Evolutionary conservation across 257 asterid genomes (phyloP), one percentile per base, ranked within the genome.

Genomic region (Verbena officinalis): DNA sequence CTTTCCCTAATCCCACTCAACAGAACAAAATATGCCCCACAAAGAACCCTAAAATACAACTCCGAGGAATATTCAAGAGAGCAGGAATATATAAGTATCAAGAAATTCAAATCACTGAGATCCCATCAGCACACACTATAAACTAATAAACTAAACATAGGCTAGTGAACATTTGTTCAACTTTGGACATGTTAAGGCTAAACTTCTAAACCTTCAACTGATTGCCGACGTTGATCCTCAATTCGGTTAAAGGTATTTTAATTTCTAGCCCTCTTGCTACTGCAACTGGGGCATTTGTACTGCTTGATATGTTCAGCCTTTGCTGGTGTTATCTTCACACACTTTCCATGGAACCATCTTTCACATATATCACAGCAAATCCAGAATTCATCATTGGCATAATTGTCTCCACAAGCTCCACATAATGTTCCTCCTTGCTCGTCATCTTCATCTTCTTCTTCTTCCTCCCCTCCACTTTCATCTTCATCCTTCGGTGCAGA

Each of bases 231-330:
- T 43, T 24, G 55, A 31, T 53, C 59, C 66, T 54, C 73, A 51
- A 59, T 17, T 65, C 62, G 70, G 61, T 31, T 33, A 14, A 36
- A 9, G 64, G 68, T 16, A 27, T 34, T 44, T 81, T 70, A 84
- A 68, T 54, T 82, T 71, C 85, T 73, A 17, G 79, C 80, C 78
- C 87, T 86, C 83, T 89, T 89, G 87, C 17, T 77, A 72, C 89
- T 82, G 86, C 96, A 89, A 50, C 67, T 51, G 51, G 95, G 96
- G 73, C 95, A 89, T 71, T 89, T 84, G 84, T 86, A 86, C 59
- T 83, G 95, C 84, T 84, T 86, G 88, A 89, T 89, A 74, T 83
- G 87, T 69, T 88, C 91, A 2, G 96, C 96, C 62, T 79, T 85
- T 4, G 91, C 96, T 4, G 91, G 94, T 4, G 96, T 88, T 61